These are phyloP conservation scores for Podaxis rugospora DNA, from an alignment of 768 basidiomycete species.

Conservation along the genomic window DNA sequence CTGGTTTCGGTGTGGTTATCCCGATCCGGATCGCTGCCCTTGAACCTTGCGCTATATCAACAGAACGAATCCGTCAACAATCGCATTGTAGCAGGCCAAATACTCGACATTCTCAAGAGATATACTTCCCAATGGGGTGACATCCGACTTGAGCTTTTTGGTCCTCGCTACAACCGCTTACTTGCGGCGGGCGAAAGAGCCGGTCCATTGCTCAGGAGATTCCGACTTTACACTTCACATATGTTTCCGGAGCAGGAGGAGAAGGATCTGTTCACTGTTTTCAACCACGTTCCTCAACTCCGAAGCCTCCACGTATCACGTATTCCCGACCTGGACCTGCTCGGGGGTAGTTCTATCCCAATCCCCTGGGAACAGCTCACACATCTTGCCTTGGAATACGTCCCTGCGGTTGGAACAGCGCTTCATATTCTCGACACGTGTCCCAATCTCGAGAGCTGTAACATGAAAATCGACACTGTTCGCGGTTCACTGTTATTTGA, in stretches of 20 bases:
- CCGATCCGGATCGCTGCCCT: slow-evolving; percentile 28
- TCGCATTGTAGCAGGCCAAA: slow-evolving; percentile 21
- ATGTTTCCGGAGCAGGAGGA: slow-evolving; percentile 25
- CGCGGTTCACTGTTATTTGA: slow-evolving; percentile 19
- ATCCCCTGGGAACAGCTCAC: slow-evolving; percentile 30
- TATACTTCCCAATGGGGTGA: slow-evolving; percentile 27
- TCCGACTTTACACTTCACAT: slow-evolving; percentile 24
- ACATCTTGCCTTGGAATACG: slow-evolving; percentile 22
- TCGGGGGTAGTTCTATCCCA: slow-evolving; percentile 18
- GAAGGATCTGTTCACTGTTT: slow-evolving; percentile 26
- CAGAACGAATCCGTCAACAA: slow-evolving; percentile 28
- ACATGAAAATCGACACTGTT: slow-evolving; percentile 24
- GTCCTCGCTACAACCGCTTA: slow-evolving; percentile 22
- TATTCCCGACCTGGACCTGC: slow-evolving; percentile 24
- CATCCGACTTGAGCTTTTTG: slow-evolving; percentile 27
- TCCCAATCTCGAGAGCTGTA: slow-evolving; percentile 22
- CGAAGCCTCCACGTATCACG: slow-evolving; percentile 25
- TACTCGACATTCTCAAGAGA: slow-evolving; percentile 27
- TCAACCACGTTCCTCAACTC: slow-evolving; percentile 25
- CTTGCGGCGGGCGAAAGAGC: slow-evolving; percentile 18
- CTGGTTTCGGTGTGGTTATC: slow-evolving; percentile 27
- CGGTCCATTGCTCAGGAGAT: slow-evolving; percentile 26
- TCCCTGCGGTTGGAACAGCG: slow-evolving; percentile 23
- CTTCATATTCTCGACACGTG: slow-evolving; percentile 26
- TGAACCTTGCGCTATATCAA: slow-evolving; percentile 27